A percentile compares a stretch with the other conserved stretches of the same genome.
phyloP scores from a whole-genome alignment of 2,329 filamentous ascomycete genomes.

The Cladosporium halotolerans region DNA sequence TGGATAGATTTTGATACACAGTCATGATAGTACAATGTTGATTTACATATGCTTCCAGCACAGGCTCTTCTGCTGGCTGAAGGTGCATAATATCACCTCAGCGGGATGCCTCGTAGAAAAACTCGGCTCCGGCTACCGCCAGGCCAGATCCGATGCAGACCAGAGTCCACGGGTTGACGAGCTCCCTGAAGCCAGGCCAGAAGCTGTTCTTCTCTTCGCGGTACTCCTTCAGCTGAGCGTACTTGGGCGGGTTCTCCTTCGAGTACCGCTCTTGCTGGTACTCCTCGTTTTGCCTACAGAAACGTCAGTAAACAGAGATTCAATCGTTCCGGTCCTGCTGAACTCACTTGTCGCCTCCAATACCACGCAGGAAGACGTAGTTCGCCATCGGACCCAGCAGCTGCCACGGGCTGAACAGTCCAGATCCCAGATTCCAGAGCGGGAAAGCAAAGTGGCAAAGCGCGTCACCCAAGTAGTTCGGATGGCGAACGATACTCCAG shows the following conservation, averaged over 20 bases:
- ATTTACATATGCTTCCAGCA: no score
- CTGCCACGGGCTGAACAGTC: slow-evolving; percentile 49
- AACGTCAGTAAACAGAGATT: not conserved
- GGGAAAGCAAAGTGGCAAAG: slow-evolving; percentile 56
- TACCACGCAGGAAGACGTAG: slow-evolving; percentile 52
- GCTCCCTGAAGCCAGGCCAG: slow-evolving; percentile 49
- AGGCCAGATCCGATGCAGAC: slow-evolving; percentile 46
- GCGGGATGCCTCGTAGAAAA: not conserved
- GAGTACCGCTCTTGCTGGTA: slow-evolving; percentile 49
- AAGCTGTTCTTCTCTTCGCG: slow-evolving; percentile 52
- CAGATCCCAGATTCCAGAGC: slow-evolving; percentile 49
- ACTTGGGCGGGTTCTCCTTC: slow-evolving; percentile 45
- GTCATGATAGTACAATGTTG: no score
- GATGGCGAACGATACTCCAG: slow-evolving; percentile 56
- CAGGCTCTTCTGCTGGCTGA: no score
- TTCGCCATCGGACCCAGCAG: slow-evolving; percentile 52
- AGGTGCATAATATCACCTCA: no score
- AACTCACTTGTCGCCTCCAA: slow-evolving; percentile 45
- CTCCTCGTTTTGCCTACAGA: slow-evolving; percentile 43
- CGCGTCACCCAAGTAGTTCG: slow-evolving; percentile 58
- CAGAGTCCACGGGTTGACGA: slow-evolving; percentile 53
- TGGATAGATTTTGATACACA: no score
- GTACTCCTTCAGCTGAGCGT: slow-evolving; percentile 48
- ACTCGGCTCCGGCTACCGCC: slow-evolving; percentile 33
- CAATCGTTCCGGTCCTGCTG: not conserved